Evolutionary conservation across 169 alveolate species (phyloP), one percentile per base, ranked within the genome.

Genomic region (Cryptosporidium baileyi): DNA sequence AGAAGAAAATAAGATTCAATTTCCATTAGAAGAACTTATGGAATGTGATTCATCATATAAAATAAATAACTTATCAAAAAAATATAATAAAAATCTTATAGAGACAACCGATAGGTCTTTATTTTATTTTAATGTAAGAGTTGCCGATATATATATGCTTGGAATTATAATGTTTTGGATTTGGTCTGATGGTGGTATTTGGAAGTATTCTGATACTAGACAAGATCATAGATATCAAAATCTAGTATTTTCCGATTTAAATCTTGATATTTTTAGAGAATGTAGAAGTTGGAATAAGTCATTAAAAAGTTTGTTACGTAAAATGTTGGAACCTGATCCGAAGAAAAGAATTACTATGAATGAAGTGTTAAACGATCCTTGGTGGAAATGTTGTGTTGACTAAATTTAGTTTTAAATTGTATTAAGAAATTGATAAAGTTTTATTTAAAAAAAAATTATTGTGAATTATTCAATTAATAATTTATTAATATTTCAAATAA

Each of bases 111-210:
- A 79, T 38, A 82, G 93, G 41, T 88, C 89, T n/a, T 89, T 82
- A 15, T 89, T 89, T 44, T 92, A 88, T 44, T 92, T 92, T 38
- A 92, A 89, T 59, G 94, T 90, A 11, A 80, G 93, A 19, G 89
- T 85, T 44, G 95, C 95, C 32, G 95, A 92, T 60, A 74, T 81
- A 9, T 89, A 80, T 49, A 89, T 89, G 93, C 89, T 88, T 22
- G 93, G 93, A 7, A 88, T 88, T 1, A 89, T 92, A 9, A 74
- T 92, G 85, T 92, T 92, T 32, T 92, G 93, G 93, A 85, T 90
- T 1, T 92, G 95, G 95, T 89, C 95, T 0, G 92, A 91, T 22
- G 95, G 95, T 13, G 90, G 91, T 11, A 81, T 92, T 41, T 92
- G 95, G 95, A 88, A 82, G 15, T 89, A 82, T 41, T 92, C 95